Evolutionary conservation across 305 asterid species (phyloP).

Genomic region (Rubia peregrina): DNA sequence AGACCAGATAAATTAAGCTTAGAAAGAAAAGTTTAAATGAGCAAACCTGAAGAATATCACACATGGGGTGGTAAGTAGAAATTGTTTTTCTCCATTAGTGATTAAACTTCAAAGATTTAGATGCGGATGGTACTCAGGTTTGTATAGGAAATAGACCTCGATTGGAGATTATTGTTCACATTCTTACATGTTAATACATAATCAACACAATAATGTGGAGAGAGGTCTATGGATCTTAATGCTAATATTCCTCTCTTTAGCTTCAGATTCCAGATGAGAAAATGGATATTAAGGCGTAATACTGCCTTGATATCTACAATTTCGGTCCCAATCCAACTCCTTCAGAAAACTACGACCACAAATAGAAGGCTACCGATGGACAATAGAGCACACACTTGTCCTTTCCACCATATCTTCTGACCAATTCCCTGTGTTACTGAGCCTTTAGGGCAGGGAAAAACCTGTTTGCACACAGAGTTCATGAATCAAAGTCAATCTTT

Average conservation of each 20-base stretch:
- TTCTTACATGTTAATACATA: background rate
- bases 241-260: background rate
- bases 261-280: background rate
- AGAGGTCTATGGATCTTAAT: background rate
- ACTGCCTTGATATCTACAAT: background rate
- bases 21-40: conserved; percentile 12
- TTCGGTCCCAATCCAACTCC: background rate
- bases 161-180: background rate
- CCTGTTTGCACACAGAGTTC: conserved; percentile 27
- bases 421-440: conserved; percentile 58
- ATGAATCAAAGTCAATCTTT: background rate
- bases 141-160: background rate
- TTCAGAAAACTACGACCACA: background rate
- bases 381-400: conserved; percentile 43
- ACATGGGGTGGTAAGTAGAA: background rate
- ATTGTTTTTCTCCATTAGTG: background rate
- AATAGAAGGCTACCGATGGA: background rate
- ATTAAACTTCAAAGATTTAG: background rate
- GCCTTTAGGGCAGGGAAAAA: conserved; percentile 81
- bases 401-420: conserved; percentile 55
- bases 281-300: background rate
- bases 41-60: conserved; percentile 65
- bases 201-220: background rate
- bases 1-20: background rate
- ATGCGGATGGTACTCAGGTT: background rate